phyloP scores from a whole-genome alignment of 208 protist genomes.

The Leishmania guyanensis region DNA sequence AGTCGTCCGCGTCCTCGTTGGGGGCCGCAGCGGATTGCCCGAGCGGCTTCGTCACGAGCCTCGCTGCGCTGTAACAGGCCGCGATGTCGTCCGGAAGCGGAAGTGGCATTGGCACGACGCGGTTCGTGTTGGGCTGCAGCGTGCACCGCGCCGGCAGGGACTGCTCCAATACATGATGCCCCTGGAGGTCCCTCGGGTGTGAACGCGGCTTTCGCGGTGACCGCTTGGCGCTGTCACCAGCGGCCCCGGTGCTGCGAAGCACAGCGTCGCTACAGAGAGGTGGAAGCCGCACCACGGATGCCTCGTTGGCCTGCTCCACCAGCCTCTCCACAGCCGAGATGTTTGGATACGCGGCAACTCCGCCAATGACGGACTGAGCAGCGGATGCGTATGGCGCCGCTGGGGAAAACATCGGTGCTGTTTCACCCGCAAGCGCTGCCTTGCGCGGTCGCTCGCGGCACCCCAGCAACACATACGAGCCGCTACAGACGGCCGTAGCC shows the following conservation, averaged over 20 bases:
- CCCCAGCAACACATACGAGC: slow-evolving; percentile 15
- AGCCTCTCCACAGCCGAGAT: slow-evolving; percentile 9
- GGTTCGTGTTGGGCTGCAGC: slow-evolving; percentile 15
- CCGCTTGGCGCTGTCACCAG: not conserved
- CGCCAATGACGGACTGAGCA: not conserved
- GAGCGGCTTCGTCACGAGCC: slow-evolving; percentile 10
- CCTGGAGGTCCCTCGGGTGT: not conserved
- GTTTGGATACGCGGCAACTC: not conserved
- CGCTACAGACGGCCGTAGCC: slow-evolving; percentile 17
- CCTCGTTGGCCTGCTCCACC: slow-evolving; percentile 12
- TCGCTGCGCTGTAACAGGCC: slow-evolving; percentile 13
- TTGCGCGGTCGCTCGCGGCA: slow-evolving; percentile 17
- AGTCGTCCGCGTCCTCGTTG: not conserved
- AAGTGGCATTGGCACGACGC: slow-evolving; percentile 14
- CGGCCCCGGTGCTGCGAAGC: not conserved
- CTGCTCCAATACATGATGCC: not conserved
- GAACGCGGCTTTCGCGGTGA: not conserved
- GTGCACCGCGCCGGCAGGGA: slow-evolving; percentile 10
- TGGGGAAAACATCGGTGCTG: not conserved
- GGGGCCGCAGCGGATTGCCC: too few species aligned
- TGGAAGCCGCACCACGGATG: slow-evolving; percentile 12
- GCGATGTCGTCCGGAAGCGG: slow-evolving; percentile 15
- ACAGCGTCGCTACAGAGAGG: slow-evolving; percentile 8
- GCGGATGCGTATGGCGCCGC: not conserved
- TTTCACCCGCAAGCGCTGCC: not conserved